phyloP scores from a whole-genome alignment of 768 basidiomycete genomes.

The Phlegmacium glaucopus region DNA sequence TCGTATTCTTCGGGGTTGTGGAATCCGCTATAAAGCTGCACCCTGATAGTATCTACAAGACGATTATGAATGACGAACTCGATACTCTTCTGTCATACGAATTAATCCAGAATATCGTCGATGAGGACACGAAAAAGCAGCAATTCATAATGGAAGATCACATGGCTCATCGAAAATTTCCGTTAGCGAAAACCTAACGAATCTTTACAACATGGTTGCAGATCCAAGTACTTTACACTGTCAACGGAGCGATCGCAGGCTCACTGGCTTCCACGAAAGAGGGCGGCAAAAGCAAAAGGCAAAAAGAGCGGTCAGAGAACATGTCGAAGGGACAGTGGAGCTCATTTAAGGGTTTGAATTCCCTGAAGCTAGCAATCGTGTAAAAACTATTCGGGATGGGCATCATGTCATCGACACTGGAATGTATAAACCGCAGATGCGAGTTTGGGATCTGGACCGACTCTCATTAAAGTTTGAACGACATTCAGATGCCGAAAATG shows the following conservation, averaged over 20 bases:
- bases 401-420: conserved; percentile 93
- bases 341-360: conserved; percentile 97
- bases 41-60: no score
- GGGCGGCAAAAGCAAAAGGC: conserved; percentile 60
- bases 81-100: no score
- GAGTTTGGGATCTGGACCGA: conserved; percentile 93
- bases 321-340: conserved; percentile 81
- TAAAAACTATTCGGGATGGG: conserved; percentile 90
- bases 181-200: not conserved
- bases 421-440: conserved; percentile 96
- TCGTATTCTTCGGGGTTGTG: no score
- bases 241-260: conserved; percentile 86
- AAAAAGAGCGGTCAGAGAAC: conserved; percentile 68
- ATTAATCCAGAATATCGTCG: no score
- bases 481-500: conserved; percentile 94
- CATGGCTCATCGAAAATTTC: no score
- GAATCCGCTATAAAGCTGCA: no score
- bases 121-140: no score
- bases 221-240: conserved; percentile 62
- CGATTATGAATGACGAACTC: no score
- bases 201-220: conserved; percentile 2
- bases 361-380: conserved; percentile 90
- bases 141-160: no score
- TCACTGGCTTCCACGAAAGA: conserved; percentile 88
- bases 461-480: conserved; percentile 93